Conservation (phyloP, 164 flowering plant genomes). For the Umbilicus rupestris region DNA sequence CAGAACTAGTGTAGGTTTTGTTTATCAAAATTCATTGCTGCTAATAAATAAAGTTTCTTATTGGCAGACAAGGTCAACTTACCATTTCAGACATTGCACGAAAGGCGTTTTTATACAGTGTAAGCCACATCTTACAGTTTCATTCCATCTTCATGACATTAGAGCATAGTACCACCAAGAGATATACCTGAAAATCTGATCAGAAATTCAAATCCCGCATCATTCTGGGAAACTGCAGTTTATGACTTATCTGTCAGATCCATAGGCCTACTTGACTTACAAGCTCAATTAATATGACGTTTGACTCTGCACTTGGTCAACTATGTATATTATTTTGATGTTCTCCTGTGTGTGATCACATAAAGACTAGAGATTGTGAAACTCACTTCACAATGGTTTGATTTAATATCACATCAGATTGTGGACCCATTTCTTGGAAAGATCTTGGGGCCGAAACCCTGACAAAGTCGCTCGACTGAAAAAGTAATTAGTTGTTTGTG, state of each 20-base stretch:
- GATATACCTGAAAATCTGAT: background rate
- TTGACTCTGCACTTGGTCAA: background rate
- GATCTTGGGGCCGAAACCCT: too few relatives aligned
- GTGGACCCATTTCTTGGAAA: too few relatives aligned
- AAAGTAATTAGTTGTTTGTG: too few relatives aligned
- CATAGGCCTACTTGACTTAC: background rate
- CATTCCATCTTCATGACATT: background rate
- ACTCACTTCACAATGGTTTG: too few relatives aligned
- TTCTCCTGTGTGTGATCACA: too few relatives aligned
- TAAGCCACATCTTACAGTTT: conserved; percentile 29
- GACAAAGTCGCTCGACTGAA: too few relatives aligned
- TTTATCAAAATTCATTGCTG: background rate
- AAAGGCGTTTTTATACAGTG: conserved; percentile 96
- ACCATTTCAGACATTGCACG: conserved; percentile 71
- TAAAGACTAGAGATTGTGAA: too few relatives aligned
- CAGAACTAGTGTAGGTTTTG: background rate
- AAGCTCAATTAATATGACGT: background rate
- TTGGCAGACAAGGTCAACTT: conserved; percentile 58
- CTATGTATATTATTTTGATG: too few relatives aligned
- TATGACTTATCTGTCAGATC: background rate
- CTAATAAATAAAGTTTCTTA: conserved; percentile 11
- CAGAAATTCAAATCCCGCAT: background rate
- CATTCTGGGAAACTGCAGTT: background rate
- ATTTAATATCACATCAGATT: too few relatives aligned
- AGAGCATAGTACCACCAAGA: background rate